Evolutionary conservation across 305 asterid genomes (phyloP).

Genomic region (Ilex paraguariensis): DNA sequence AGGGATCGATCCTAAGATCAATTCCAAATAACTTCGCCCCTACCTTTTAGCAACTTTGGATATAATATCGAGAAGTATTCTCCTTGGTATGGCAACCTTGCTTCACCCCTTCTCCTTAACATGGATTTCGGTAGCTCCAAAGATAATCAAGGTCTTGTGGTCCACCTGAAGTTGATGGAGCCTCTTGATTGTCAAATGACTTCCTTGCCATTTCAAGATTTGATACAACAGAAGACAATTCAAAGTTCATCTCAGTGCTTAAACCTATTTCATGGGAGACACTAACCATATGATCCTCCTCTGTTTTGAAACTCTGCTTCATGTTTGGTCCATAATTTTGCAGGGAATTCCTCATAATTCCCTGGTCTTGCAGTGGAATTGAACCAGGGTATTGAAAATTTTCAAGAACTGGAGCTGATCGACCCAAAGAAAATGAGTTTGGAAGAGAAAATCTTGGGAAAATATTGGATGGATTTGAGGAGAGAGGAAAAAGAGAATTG

Average conservation of each 20-base stretch:
- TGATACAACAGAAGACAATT: conserved; percentile 36
- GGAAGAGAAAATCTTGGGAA: conserved; percentile 21
- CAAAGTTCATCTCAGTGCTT: conserved; percentile 15
- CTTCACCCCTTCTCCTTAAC: too few relatives aligned
- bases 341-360: neutral
- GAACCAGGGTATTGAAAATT: too few relatives aligned
- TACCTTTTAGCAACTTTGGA: too few relatives aligned
- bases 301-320: conserved; percentile 15
- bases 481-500: conserved; percentile 15
- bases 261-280: conserved; percentile 21
- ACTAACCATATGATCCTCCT: conserved; percentile 12
- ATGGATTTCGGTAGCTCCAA: conserved; percentile 32
- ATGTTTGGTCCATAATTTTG: neutral
- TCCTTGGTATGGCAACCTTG: too few relatives aligned
- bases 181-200: conserved; percentile 26
- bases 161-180: conserved; percentile 23
- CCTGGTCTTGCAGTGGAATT: neutral
- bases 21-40: too few relatives aligned
- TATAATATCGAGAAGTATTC: too few relatives aligned
- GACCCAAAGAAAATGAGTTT: conserved; percentile 1
- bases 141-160: conserved; percentile 39
- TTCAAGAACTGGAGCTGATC: conserved; percentile 4
- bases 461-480: conserved; percentile 31
- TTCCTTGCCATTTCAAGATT: conserved; percentile 37
- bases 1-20: too few relatives aligned